A percentile compares a stretch with the other conserved stretches of the same genome.
Evolutionary conservation across 1,139 yeast genomes (phyloP).

Genomic region (Diutina mesorugosa): DNA sequence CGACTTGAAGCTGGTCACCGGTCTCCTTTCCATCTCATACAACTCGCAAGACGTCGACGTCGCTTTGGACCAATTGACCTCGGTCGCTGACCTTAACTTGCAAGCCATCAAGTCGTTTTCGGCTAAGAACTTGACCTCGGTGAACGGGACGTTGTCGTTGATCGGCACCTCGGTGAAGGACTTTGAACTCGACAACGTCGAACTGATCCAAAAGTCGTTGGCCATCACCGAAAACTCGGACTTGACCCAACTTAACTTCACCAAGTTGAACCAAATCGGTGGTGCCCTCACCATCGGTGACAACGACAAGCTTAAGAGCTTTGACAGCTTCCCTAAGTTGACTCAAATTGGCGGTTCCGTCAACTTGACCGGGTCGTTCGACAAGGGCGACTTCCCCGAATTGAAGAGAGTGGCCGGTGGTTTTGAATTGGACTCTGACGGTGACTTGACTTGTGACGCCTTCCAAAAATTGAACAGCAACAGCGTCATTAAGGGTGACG

Average conservation of each 20-base stretch:
- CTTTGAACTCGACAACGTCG: slow-evolving; percentile 43
- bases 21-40: slow-evolving; percentile 64
- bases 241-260: slow-evolving; percentile 58
- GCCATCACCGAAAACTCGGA: slow-evolving; percentile 63
- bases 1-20: slow-evolving; percentile 62
- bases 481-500: slow-evolving; percentile 84
- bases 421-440: slow-evolving; percentile 60
- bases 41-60: slow-evolving; percentile 70
- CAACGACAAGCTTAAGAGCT: slow-evolving; percentile 55
- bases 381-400: slow-evolving; percentile 61
- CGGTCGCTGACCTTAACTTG: slow-evolving; percentile 82
- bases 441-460: slow-evolving; percentile 68
- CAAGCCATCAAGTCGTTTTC: slow-evolving; percentile 66
- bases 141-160: slow-evolving; percentile 76
- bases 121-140: slow-evolving; percentile 50
- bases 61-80: slow-evolving; percentile 50
- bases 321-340: slow-evolving; percentile 67
- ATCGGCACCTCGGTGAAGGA: slow-evolving; percentile 48
- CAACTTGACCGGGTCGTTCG: slow-evolving; percentile 65
- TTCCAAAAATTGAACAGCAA: slow-evolving; percentile 55
- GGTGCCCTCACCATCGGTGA: slow-evolving; percentile 85
- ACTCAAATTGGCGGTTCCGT: slow-evolving; percentile 80
- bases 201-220: slow-evolving; percentile 67
- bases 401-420: slow-evolving; percentile 84
- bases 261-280: slow-evolving; percentile 55